phyloP scores from a whole-genome alignment of 1,284 basidiomycete species.

The Inonotus obliquus region DNA sequence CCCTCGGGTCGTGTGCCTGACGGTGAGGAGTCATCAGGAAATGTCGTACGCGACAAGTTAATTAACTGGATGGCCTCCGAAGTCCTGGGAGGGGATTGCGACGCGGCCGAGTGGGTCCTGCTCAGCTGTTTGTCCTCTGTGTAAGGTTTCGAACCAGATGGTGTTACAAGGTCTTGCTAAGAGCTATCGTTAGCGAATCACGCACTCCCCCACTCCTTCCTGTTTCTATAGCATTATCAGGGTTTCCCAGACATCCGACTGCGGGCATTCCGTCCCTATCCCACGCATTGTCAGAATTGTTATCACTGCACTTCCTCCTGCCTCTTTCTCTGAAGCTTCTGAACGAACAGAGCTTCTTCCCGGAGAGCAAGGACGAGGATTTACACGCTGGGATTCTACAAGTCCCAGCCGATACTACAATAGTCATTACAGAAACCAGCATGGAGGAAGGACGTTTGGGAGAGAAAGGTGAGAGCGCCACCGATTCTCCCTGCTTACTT shows the following conservation, averaged over 20 bases:
- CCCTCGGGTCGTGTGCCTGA: conserved; percentile 27
- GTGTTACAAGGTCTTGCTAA: background rate
- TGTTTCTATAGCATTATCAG: conserved; percentile 59
- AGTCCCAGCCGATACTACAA: conserved; percentile 55
- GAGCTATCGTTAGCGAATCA: conserved; percentile 47
- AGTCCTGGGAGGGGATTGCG: conserved; percentile 59
- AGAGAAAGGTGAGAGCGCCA: conserved; percentile 45
- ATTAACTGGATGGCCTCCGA: conserved; percentile 68
- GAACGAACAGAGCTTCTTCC: conserved; percentile 57
- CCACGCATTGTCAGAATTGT: conserved; percentile 49
- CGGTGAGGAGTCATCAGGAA: conserved; percentile 13
- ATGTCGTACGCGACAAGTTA: conserved; percentile 43
- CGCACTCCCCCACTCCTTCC: conserved; percentile 66
- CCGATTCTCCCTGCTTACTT: background rate
- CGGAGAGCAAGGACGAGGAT: conserved; percentile 70
- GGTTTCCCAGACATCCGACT: conserved; percentile 43
- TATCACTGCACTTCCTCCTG: conserved; percentile 46
- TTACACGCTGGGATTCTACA: conserved; percentile 75
- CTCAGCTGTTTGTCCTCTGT: conserved; percentile 60
- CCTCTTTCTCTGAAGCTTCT: conserved; percentile 54
- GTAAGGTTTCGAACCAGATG: conserved; percentile 36
- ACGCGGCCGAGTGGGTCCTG: conserved; percentile 77
- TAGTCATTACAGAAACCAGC: conserved; percentile 64
- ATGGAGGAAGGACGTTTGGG: conserved; percentile 64
- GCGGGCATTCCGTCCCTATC: conserved; percentile 41